phyloP scores from a whole-genome alignment of 2,329 filamentous ascomycete genomes.

The Fusarium sp. region DNA sequence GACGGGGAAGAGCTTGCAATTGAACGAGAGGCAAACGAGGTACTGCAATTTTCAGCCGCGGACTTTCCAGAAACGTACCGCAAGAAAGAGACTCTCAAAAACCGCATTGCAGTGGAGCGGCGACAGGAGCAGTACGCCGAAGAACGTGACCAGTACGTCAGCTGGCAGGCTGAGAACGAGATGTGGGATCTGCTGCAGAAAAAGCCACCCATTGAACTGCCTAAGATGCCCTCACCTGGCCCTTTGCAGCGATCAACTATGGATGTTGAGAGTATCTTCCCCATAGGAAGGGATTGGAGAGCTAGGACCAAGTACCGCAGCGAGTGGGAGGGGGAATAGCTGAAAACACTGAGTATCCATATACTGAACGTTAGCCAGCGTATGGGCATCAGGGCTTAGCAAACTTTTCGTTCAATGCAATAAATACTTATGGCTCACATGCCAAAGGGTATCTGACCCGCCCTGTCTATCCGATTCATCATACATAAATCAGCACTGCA shows the following conservation, averaged over 20 bases:
- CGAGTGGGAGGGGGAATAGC: slow-evolving; percentile 58
- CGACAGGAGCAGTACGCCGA: slow-evolving; percentile 61
- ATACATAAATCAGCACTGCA: slow-evolving; percentile 12
- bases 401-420: neutral
- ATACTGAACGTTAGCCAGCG: neutral
- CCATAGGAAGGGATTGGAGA: slow-evolving; percentile 58
- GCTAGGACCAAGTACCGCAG: slow-evolving; percentile 53
- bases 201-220: slow-evolving; percentile 54
- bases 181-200: slow-evolving; percentile 62
- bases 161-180: slow-evolving; percentile 58
- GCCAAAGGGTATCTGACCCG: slow-evolving; percentile 27
- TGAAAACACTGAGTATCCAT: neutral
- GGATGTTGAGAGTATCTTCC: slow-evolving; percentile 55
- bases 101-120: slow-evolving; percentile 58
- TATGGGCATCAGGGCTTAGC: neutral
- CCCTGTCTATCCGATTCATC: slow-evolving; percentile 3
- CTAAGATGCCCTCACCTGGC: slow-evolving; percentile 51
- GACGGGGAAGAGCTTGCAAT: slow-evolving; percentile 52
- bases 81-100: slow-evolving; percentile 54
- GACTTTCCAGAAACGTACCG: slow-evolving; percentile 56
- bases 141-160: slow-evolving; percentile 56
- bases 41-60: slow-evolving; percentile 58
- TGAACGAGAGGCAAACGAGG: slow-evolving; percentile 58
- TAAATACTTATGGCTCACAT: slow-evolving; percentile 11
- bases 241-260: slow-evolving; percentile 47